Base-by-base conservation (phyloP, 306 rosid species). In the Begonia fuchsioides region DNA sequence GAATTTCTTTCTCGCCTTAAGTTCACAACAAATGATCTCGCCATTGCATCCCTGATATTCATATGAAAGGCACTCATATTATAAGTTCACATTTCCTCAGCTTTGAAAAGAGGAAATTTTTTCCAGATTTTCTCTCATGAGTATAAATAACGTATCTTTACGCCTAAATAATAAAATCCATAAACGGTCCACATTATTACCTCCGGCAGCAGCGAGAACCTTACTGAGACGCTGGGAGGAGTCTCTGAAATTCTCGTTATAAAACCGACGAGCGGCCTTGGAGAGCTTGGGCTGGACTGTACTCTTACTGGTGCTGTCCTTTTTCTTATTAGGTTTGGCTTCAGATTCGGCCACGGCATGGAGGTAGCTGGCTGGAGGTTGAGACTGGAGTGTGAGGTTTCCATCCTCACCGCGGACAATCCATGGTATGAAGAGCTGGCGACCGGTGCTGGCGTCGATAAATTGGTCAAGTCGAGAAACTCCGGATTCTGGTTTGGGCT, bases 121-220 rank as follows among this genome's bases (percentile, higher is more conserved):
- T 3, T 20, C 32, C 3, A 20, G 32, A 20, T 2, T 2, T 20
- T 1, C 1, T 3, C 32, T 20, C 32, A 20, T 3, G 32, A 20
- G 32, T 0, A 2, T 2, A 26, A 26, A 26, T 4, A 26, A 26
- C 7, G 35, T 2, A 26, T 5, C 7, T 26, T 26, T 26, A 26
- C 7, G 35, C 35, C 8, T 26, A 26, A 26, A 26, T 26, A 26
- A 26, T 26, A 26, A 26, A 4, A 26, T 26, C 3, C 35, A 26
- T 2, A 26, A 26, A 26, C 7, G 35, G 35, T 26, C 5, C 5
- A 26, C 35, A 5, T 2, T 26, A 26, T 43, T 53, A 86, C 94
- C 97, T 84, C 94, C 95, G n/a, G 97, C 76, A 6, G 92, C 79
- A 1, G 97, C 92, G 48, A 84, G 95, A 57, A 90, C 95, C 76